Conservation (phyloP, 2,329 filamentous ascomycete genomes). For the Fusarium udum region DNA sequence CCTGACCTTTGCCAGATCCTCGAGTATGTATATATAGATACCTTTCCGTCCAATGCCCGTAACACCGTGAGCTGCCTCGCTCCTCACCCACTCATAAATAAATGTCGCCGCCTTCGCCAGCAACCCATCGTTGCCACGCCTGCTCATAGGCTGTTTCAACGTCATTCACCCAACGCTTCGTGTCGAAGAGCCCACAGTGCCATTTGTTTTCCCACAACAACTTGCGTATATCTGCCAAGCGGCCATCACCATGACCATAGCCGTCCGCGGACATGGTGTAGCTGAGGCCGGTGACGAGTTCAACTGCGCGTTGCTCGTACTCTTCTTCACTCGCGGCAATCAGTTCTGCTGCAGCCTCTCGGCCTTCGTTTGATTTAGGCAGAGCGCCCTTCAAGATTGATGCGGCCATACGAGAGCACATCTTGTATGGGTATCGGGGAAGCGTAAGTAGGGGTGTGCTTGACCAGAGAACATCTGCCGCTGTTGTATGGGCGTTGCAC, state of each 20-base stretch:
- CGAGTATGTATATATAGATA: not conserved
- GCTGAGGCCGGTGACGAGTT: slow-evolving; percentile 69
- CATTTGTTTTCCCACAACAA: slow-evolving; percentile 86
- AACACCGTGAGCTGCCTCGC: not conserved
- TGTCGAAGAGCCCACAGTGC: slow-evolving; percentile 90
- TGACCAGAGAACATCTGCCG: slow-evolving; percentile 95
- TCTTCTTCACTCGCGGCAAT: slow-evolving; percentile 81
- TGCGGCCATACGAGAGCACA: slow-evolving; percentile 98
- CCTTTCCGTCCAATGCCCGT: not conserved
- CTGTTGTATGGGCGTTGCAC: slow-evolving; percentile 97
- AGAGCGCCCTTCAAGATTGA: slow-evolving; percentile 92
- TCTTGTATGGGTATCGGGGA: slow-evolving; percentile 94
- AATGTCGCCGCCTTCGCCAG: slow-evolving; percentile 89
- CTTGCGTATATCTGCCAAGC: slow-evolving; percentile 80
- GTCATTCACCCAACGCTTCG: slow-evolving; percentile 87
- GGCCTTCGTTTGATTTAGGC: slow-evolving; percentile 75
- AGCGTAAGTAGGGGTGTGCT: slow-evolving; percentile 92
- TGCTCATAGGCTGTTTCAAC: slow-evolving; percentile 88
- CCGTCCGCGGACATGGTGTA: slow-evolving; percentile 61
- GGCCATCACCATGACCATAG: slow-evolving; percentile 68
- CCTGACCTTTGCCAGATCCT: not conserved
- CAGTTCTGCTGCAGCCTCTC: slow-evolving; percentile 74
- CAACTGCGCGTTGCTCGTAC: slow-evolving; percentile 82
- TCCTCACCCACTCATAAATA: slow-evolving; percentile 64
- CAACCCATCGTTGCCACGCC: slow-evolving; percentile 89